Evolutionary conservation across 352 stramenopile genomes (phyloP), one percentile per base, ranked within the genome.

Genomic region (Phytophthora kernoviae): DNA sequence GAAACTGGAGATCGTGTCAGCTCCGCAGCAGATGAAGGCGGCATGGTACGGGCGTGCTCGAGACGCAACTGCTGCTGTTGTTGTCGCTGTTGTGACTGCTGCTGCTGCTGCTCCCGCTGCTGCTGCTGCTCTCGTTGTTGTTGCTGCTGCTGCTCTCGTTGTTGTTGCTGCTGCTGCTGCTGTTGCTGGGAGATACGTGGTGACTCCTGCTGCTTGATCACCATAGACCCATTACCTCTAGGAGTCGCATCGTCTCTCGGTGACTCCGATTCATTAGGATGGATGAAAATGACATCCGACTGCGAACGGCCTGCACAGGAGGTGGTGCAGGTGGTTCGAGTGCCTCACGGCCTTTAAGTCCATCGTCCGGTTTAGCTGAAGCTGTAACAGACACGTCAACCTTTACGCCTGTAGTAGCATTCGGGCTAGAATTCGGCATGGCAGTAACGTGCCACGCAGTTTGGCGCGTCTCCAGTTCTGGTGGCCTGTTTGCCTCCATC

Each of bases 221-320:
- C 53, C 69, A 75, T 75, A 1, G 69, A 75, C 3, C 58, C 65
- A 15, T 69, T 64, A 21, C 64, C 62, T 59, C 60, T 59, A 48
- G 75, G 70, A 33, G 75, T 87, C 7, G 58, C 48, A 12, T 70
- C 70, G 14, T 79, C 80, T 20, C 80, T 69, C 36, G 81, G 81
- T n/a, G 81, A 91, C 60, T 94, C 82, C 1, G 82, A 90, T 22
- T 96, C 81, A 49, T 96, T 96, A 49, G 46, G 51, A 96, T 96
- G 4, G 87, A 96, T 24, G 84, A 94, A 40, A 96, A 96, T 36
- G 87, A 96, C 87, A 96, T 96, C n/a, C 84, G 72, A 58, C 85
- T 95, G 14, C 68, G 63, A 48, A 77, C 61, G 50, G 68, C 51
- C 24, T 71, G 58, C 17, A 68, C 44, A 20, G 55, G 43, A 34